A percentile compares a stretch with the other conserved stretches of the same genome.
Conservation (phyloP, 2,329 filamentous ascomycete species). For the Sclerotinia borealis region DNA sequence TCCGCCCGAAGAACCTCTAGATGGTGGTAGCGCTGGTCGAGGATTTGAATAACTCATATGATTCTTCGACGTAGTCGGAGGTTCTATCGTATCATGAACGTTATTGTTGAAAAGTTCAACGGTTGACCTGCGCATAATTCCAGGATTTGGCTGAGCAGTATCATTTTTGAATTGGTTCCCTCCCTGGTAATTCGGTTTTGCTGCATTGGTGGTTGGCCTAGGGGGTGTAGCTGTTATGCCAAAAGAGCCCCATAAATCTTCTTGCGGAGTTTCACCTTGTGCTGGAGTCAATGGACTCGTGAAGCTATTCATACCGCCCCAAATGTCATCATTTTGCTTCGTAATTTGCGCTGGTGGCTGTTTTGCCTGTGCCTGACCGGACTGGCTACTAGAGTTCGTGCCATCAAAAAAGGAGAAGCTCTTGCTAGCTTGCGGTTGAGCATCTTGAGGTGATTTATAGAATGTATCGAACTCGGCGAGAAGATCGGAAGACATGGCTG, state of each 20-base stretch:
- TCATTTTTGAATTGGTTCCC: slow-evolving; percentile 6
- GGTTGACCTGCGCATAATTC: slow-evolving; percentile 23
- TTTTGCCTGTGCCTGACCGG: slow-evolving; percentile 18
- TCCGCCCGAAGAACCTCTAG: slow-evolving; percentile 19
- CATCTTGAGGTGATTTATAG: slow-evolving; percentile 34
- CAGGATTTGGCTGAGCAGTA: slow-evolving; percentile 13
- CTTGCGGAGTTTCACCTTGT: slow-evolving; percentile 13
- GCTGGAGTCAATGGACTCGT: slow-evolving; percentile 11
- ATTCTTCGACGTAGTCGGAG: slow-evolving; percentile 3
- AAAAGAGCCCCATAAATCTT: slow-evolving; percentile 31
- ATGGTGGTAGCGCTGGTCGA: slow-evolving; percentile 1
- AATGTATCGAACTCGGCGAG: slow-evolving; percentile 56
- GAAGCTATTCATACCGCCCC: slow-evolving; percentile 24
- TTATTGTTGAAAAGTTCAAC: slow-evolving; percentile 26
- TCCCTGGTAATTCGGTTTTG: slow-evolving; percentile 15
- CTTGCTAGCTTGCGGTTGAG: slow-evolving; percentile 26
- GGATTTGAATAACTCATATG: slow-evolving; percentile 2
- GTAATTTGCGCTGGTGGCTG: neutral
- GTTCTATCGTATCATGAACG: slow-evolving; percentile 14
- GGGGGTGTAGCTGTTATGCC: slow-evolving; percentile 16
- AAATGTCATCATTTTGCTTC: slow-evolving; percentile 20
- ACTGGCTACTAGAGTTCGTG: slow-evolving; percentile 8
- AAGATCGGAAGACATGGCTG: slow-evolving; percentile 58
- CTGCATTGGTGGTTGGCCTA: slow-evolving; percentile 7
- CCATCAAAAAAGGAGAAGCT: slow-evolving; percentile 22